Evolutionary conservation across 2,329 filamentous ascomycete genomes (phyloP).

Genomic region (Pseudohalonectria lignicola): DNA sequence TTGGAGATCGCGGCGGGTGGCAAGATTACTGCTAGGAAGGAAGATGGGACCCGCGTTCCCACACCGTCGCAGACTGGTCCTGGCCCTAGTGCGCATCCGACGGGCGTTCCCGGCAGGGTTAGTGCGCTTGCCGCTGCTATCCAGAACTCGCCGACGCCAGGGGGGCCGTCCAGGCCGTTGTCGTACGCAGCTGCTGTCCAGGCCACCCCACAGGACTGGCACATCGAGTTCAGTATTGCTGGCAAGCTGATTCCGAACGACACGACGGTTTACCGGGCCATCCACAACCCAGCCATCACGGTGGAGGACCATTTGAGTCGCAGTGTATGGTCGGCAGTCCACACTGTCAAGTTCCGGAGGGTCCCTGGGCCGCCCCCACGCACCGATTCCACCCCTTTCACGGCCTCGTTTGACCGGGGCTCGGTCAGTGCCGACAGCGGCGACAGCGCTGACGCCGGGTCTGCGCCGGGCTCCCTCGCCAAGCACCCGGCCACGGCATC

Average conservation of each 20-base stretch:
- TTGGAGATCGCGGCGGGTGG: slow-evolving; percentile 80
- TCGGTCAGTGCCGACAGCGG: slow-evolving; percentile 33
- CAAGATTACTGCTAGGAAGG: slow-evolving; percentile 81
- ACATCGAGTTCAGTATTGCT: slow-evolving; percentile 88
- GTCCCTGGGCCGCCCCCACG: slow-evolving; percentile 68
- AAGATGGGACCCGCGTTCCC: slow-evolving; percentile 77
- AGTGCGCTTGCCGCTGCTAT: slow-evolving; percentile 25
- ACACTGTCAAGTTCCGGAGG: slow-evolving; percentile 84
- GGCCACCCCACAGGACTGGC: slow-evolving; percentile 81
- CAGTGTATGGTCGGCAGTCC: slow-evolving; percentile 81
- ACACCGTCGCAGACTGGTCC: slow-evolving; percentile 65
- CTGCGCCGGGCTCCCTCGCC: slow-evolving; percentile 67
- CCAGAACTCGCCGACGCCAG: slow-evolving; percentile 34
- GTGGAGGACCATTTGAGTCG: slow-evolving; percentile 56
- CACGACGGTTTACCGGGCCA: slow-evolving; percentile 90
- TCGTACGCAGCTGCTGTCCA: slow-evolving; percentile 81
- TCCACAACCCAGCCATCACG: slow-evolving; percentile 50
- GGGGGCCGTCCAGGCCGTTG: slow-evolving; percentile 52
- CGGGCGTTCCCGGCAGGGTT: background rate
- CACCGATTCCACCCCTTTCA: slow-evolving; percentile 55
- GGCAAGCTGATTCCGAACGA: slow-evolving; percentile 77
- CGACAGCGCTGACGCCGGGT: slow-evolving; percentile 43
- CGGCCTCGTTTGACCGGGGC: slow-evolving; percentile 32
- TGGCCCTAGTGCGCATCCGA: too few relatives aligned
- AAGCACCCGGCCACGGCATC: slow-evolving; percentile 77